These are phyloP conservation scores for Rhynchosporium graminicola DNA, from an alignment of 2,329 filamentous ascomycete genomes.

Conservation along the genomic window DNA sequence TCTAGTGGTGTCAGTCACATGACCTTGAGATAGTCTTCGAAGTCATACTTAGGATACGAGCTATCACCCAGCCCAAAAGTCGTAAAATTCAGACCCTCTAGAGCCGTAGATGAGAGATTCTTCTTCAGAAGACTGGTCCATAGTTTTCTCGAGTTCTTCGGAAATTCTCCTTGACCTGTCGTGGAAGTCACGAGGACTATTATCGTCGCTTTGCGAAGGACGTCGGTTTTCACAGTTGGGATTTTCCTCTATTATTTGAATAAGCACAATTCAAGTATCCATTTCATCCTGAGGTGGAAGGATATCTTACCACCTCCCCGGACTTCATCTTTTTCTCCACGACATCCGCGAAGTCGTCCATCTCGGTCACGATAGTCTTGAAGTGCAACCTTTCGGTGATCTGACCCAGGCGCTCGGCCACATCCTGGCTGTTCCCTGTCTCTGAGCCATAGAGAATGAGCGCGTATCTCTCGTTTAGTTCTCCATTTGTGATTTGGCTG, in stretches of 20 bases:
- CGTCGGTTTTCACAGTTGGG: constrained; percentile 40
- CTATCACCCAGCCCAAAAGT: constrained; percentile 93
- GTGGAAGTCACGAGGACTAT: constrained; percentile 86
- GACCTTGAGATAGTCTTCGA: constrained; percentile 3
- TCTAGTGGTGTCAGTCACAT: constrained; percentile 46
- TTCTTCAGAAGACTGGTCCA: constrained; percentile 85
- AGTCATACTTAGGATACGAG: constrained; percentile 80
- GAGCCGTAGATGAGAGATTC: constrained; percentile 69
- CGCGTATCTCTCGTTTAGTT: constrained; percentile 47
- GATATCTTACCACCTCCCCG: constrained; percentile 67
- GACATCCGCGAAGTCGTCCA: constrained; percentile 53
- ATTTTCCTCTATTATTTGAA: constrained; percentile 41
- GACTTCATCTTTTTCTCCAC: constrained; percentile 37
- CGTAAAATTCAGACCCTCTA: constrained; percentile 71
- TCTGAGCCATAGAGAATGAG: constrained; percentile 91
- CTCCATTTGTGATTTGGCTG: constrained; percentile 22
- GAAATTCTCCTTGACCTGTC: constrained; percentile 92
- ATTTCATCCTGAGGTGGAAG: constrained; percentile 7
- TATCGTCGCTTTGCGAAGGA: constrained; percentile 52
- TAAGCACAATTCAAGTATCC: constrained; percentile 15
- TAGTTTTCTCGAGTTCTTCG: constrained; percentile 76
- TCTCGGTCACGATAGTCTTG: constrained; percentile 69
- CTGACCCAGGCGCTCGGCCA: constrained; percentile 80
- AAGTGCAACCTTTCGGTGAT: constrained; percentile 79
- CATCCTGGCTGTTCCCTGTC: constrained; percentile 90